Evolutionary conservation across 2,329 filamentous ascomycete species (phyloP), one percentile per base, ranked within the genome.

Genomic region (Exophiala sp.): DNA sequence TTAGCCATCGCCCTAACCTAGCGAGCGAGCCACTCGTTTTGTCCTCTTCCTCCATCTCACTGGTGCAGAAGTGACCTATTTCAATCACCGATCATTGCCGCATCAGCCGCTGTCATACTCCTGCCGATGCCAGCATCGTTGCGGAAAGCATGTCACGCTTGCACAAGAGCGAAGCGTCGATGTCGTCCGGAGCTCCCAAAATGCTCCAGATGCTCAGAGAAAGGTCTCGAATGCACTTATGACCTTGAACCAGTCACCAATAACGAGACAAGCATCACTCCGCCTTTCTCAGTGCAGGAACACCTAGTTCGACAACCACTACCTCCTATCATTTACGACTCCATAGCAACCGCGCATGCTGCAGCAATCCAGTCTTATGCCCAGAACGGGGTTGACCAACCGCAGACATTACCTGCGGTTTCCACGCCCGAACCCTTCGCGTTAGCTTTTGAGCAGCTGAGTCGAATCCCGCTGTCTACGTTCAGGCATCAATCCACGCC

Each of bases 111-210:
- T 38, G 35, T 38, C 35, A 16, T 7, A 11, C 10, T 5, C 10
- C 10, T 18, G 21, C 21, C 40, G 0, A 60, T 61, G 58, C 32
- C 60, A 12, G 14, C 33, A 5, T 57, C 58, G 3, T 43, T 62
- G 21, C 77, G 80, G 43, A 84, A 82, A 66, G 79, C 82, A 3
- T 85, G 81, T 62, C 69, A 73, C 3, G 75, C 76, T 21, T 84
- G 82, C 68, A 80, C 76, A 44, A 77, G 75, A 61, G 75, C 80
- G 20, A 84, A 84, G 65, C 74, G 81, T 11, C 77, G 77, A 44
- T 84, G 82, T 64, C 78, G 81, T 59, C 73, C 78, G 35, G 72
- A 71, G 14, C 63, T 73, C 11, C 81, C 81, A 1, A 63, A 72
- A 10, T 85, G 82, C 60, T 66, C 74, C 12, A 74, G 82, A 40